Conservation (phyloP, 768 basidiomycete genomes). For the Lactifluus rugatus region DNA sequence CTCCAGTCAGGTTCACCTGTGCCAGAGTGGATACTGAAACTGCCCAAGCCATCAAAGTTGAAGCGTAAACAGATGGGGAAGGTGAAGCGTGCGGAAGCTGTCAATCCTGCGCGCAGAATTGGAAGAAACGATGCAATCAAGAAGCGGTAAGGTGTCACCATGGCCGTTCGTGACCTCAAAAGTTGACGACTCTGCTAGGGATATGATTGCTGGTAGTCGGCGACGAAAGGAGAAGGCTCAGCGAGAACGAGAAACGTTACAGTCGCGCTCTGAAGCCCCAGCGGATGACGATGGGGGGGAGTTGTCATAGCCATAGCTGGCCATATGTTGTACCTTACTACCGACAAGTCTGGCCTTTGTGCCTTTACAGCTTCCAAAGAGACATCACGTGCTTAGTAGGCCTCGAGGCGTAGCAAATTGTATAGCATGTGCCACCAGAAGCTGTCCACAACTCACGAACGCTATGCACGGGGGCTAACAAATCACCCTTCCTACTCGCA, state of each 20-base stretch:
- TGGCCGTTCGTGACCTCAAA: neutral
- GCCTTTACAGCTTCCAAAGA: no score
- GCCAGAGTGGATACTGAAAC: conserved; percentile 89
- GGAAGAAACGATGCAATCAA: conserved; percentile 64
- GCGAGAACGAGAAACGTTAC: neutral
- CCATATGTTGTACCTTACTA: no score
- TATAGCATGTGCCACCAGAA: neutral
- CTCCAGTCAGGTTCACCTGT: conserved; percentile 84
- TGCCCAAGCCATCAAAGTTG: conserved; percentile 90
- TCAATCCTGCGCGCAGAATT: conserved; percentile 60
- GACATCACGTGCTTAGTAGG: neutral
- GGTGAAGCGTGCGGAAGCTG: conserved; percentile 64
- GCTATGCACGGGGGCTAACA: neutral
- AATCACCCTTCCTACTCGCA: neutral
- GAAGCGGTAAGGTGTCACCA: conserved; percentile 42
- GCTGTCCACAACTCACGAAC: neutral
- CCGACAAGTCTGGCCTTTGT: no score
- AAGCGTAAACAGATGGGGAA: conserved; percentile 80
- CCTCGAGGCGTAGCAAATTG: neutral
- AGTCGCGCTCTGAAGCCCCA: neutral
- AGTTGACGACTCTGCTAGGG: conserved; percentile 15
- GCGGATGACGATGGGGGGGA: neutral
- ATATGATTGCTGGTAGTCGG: conserved; percentile 20
- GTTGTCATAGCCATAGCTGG: neutral
- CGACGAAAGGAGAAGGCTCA: conserved; percentile 69